Percentiles rank a stretch among this genome's conserved stretches.
Evolutionary conservation across 2,329 filamentous ascomycete genomes (phyloP).

Genomic region (Cordyceps cicadae): DNA sequence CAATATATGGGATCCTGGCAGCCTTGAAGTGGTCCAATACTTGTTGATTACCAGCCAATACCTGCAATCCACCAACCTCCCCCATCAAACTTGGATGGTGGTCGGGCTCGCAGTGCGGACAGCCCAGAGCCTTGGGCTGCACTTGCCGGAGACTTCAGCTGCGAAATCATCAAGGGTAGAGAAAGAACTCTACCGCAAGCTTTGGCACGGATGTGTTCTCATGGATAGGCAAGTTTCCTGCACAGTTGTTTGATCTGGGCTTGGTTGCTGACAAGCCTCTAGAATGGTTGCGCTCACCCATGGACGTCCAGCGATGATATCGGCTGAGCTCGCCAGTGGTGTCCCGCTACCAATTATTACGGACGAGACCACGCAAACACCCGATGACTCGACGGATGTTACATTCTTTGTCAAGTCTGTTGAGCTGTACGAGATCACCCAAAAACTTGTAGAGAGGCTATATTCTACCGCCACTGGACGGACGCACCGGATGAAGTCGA

Average conservation of each 20-base stretch:
- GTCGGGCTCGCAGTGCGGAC: slow-evolving; percentile 37
- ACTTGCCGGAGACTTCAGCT: slow-evolving; percentile 31
- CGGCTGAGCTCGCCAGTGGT: slow-evolving; percentile 17
- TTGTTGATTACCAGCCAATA: slow-evolving; percentile 40
- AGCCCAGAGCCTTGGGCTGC: slow-evolving; percentile 38
- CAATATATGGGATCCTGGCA: slow-evolving; percentile 34
- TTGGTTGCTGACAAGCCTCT: neutral
- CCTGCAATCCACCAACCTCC: slow-evolving; percentile 38
- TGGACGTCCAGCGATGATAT: slow-evolving; percentile 29
- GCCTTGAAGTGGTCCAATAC: slow-evolving; percentile 36
- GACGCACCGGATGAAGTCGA: slow-evolving; percentile 3
- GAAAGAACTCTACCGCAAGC: slow-evolving; percentile 20
- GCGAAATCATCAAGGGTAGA: slow-evolving; percentile 17
- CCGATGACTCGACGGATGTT: slow-evolving; percentile 11
- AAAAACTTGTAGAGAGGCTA: slow-evolving; percentile 22
- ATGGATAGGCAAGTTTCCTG: slow-evolving; percentile 27
- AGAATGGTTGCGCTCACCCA: slow-evolving; percentile 30
- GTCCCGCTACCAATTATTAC: slow-evolving; percentile 20
- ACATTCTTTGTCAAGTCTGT: slow-evolving; percentile 29
- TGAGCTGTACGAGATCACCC: slow-evolving; percentile 30
- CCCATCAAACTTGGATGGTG: slow-evolving; percentile 42
- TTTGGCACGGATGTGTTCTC: slow-evolving; percentile 31
- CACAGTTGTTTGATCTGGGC: neutral
- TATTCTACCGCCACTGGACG: slow-evolving; percentile 18
- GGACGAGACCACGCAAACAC: neutral